A percentile compares a stretch with the other conserved stretches of the same genome.
These are phyloP conservation scores for Biscutella laevigata DNA, from an alignment of 441 rosid species.

Conservation along the genomic window DNA sequence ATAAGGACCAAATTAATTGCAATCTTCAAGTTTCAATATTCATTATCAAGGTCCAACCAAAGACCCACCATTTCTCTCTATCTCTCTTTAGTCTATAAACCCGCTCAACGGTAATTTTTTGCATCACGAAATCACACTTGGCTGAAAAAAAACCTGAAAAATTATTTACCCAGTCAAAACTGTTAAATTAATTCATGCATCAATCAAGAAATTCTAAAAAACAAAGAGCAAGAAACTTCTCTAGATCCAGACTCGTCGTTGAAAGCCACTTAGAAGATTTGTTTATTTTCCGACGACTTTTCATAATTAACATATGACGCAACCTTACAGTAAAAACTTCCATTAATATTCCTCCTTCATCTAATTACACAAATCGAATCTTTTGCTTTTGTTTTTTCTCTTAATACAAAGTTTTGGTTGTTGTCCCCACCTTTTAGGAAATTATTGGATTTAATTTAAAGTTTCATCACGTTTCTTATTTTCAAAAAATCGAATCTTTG, in stretches of 20 bases:
- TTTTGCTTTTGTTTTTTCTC: slow-evolving; percentile 7
- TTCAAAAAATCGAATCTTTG: neutral
- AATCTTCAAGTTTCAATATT: no score
- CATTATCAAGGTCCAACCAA: no score
- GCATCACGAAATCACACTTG: neutral
- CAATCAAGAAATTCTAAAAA: slow-evolving; percentile 42
- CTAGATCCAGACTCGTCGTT: slow-evolving; percentile 65
- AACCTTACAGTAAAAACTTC: neutral
- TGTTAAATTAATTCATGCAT: slow-evolving; percentile 30
- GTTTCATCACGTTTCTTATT: slow-evolving; percentile 1
- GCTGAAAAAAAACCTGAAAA: no score
- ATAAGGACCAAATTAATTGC: no score
- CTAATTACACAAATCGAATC: neutral
- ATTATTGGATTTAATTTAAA: neutral
- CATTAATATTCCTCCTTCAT: neutral
- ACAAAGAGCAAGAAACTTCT: slow-evolving; percentile 75
- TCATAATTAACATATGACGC: slow-evolving; percentile 13
- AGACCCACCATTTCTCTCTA: no score
- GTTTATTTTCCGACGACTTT: slow-evolving; percentile 18
- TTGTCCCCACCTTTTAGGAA: neutral
- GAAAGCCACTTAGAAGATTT: slow-evolving; percentile 47
- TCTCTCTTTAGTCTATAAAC: no score
- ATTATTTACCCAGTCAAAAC: no score
- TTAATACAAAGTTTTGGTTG: neutral
- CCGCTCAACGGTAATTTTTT: slow-evolving; percentile 10